A percentile compares a stretch with the other conserved stretches of the same genome.
Conservation (phyloP, 2,329 filamentous ascomycete genomes). For the Neopestalotiopsis clavispora region DNA sequence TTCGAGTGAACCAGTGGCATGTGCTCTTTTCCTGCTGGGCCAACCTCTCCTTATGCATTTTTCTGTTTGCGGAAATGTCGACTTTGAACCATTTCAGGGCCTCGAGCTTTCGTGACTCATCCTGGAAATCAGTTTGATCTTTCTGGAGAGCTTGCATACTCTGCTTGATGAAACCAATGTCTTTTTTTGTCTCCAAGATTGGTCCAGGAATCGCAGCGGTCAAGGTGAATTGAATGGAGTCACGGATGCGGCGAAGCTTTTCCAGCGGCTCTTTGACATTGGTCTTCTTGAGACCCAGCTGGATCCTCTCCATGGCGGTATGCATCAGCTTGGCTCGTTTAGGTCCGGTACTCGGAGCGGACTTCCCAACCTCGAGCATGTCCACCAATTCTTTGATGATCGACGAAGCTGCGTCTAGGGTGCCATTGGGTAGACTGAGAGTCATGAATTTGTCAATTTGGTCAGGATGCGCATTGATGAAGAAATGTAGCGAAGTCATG, state of each 20-base stretch:
- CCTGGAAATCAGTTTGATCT: neutral
- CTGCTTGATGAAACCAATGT: neutral
- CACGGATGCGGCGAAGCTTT: neutral
- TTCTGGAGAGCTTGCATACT: neutral
- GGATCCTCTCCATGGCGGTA: neutral
- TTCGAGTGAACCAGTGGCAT: slow-evolving; percentile 10
- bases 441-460: neutral
- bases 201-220: neutral
- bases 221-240: neutral
- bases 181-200: neutral
- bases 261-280: neutral
- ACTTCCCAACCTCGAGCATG: neutral
- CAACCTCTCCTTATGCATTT: slow-evolving; percentile 8
- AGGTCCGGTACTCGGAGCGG: neutral
- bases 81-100: slow-evolving; percentile 1
- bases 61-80: neutral
- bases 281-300: neutral
- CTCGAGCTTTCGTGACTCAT: neutral
- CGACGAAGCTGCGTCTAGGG: neutral
- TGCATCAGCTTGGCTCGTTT: neutral
- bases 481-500: neutral
- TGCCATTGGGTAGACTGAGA: neutral
- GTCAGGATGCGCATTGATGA: neutral
- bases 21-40: slow-evolving; percentile 8
- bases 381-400: neutral